Percentiles rank a stretch among this genome's conserved stretches.
phyloP scores from a whole-genome alignment of 179 eudicot genomes.

The Dionaea muscipula region DNA sequence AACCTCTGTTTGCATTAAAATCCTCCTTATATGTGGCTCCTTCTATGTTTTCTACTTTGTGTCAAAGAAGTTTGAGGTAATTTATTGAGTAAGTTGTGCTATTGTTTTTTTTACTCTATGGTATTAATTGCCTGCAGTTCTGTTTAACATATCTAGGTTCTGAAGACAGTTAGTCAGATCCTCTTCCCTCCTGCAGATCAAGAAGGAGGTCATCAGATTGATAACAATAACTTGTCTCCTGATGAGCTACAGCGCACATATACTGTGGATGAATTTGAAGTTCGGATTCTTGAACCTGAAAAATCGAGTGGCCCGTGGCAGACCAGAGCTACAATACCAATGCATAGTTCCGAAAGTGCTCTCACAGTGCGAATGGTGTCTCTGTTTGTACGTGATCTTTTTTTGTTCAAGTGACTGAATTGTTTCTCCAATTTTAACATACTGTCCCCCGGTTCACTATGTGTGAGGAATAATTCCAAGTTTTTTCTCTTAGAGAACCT shows the following conservation, averaged over 20 bases:
- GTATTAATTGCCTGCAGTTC: neutral
- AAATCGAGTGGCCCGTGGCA: constrained; percentile 90
- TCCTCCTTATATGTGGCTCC: too few relatives aligned
- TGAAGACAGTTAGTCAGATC: constrained; percentile 87
- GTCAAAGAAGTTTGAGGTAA: neutral
- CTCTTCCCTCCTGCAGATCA: constrained; percentile 80
- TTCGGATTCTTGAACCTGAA: constrained; percentile 81
- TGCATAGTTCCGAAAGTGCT: constrained; percentile 95
- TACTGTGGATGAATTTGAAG: constrained; percentile 81
- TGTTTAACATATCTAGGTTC: constrained; percentile 36
- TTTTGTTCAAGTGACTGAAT: neutral
- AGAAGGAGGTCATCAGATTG: constrained; percentile 78
- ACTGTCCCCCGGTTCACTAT: too few relatives aligned
- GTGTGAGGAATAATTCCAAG: too few relatives aligned
- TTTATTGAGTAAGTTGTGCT: neutral
- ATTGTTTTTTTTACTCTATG: neutral
- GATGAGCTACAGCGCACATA: constrained; percentile 59
- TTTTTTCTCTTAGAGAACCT: too few relatives aligned
- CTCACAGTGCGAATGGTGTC: constrained; percentile 87
- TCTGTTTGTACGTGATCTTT: constrained; percentile 45
- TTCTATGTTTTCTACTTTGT: too few relatives aligned
- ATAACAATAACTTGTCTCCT: constrained; percentile 50
- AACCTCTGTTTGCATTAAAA: too few relatives aligned
- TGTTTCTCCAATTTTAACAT: neutral
- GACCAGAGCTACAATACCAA: constrained; percentile 74